phyloP scores from a whole-genome alignment of 2,329 filamentous ascomycete species.

The Monilinia fructigena region DNA sequence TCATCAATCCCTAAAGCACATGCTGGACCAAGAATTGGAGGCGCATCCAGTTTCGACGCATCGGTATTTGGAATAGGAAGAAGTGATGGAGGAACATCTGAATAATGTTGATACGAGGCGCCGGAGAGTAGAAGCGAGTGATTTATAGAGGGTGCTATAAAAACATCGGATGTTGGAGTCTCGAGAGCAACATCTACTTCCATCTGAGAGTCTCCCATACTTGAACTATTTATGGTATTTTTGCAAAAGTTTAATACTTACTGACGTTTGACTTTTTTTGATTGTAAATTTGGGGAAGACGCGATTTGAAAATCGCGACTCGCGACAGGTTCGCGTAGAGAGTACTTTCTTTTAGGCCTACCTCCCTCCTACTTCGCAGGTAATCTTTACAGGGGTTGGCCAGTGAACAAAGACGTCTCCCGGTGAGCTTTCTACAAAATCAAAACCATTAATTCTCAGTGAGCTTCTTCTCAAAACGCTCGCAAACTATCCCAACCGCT shows the following conservation, averaged over 20 bases:
- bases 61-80: slow-evolving; percentile 41
- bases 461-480: background rate
- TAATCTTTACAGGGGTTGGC: slow-evolving; percentile 7
- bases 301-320: background rate
- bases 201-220: slow-evolving; percentile 42
- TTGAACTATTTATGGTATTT: slow-evolving; percentile 3
- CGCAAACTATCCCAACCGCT: background rate
- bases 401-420: slow-evolving; percentile 3
- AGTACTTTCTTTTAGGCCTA: slow-evolving; percentile 1
- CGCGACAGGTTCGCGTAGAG: slow-evolving; percentile 22
- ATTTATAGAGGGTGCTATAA: slow-evolving; percentile 70
- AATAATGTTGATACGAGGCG: slow-evolving; percentile 70
- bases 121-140: slow-evolving; percentile 56
- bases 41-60: slow-evolving; percentile 25
- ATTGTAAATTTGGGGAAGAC: slow-evolving; percentile 12
- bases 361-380: no score
- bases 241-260: background rate
- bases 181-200: slow-evolving; percentile 40
- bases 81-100: slow-evolving; percentile 63
- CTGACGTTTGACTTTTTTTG: background rate
- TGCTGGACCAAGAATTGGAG: slow-evolving; percentile 48
- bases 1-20: slow-evolving; percentile 90
- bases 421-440: background rate
- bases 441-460: background rate
- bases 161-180: slow-evolving; percentile 44